Percentiles rank a stretch among this genome's conserved stretches.
Conservation (phyloP, 768 basidiomycete genomes). For the Favolaschia claudopus region DNA sequence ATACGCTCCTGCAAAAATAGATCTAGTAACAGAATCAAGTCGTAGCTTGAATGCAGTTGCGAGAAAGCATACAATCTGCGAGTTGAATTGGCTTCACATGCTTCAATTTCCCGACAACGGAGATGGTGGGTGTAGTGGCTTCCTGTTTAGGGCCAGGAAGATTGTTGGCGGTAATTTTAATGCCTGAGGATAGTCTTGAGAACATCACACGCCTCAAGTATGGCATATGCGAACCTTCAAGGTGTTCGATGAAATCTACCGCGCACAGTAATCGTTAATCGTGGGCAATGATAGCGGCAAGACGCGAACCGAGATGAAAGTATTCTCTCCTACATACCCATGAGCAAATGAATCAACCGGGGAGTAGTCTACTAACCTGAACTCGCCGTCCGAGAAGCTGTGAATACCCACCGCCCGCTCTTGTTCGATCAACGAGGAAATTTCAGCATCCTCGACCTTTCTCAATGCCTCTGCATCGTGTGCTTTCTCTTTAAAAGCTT, state of each 20-base stretch:
- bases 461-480: conserved; percentile 39
- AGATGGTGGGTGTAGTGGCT: conserved; percentile 22
- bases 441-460: conserved; percentile 44
- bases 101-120: conserved; percentile 24
- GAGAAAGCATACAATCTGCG: conserved; percentile 17
- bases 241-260: conserved; percentile 27
- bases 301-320: conserved; percentile 36
- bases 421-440: conserved; percentile 42
- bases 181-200: neutral
- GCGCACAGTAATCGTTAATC: neutral
- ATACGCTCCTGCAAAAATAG: conserved; percentile 19
- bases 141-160: conserved; percentile 14
- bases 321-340: conserved; percentile 16
- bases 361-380: conserved; percentile 31
- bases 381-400: conserved; percentile 50
- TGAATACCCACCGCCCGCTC: conserved; percentile 48
- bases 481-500: conserved; percentile 38
- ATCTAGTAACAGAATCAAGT: neutral
- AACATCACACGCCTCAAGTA: neutral
- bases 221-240: conserved; percentile 6
- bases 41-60: neutral
- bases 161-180: conserved; percentile 10
- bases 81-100: conserved; percentile 29
- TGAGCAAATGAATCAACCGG: neutral
- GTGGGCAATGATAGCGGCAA: neutral